These are phyloP conservation scores for Fraxinus sp. DNA, from an alignment of 305 asterid species.

Conservation along the genomic window DNA sequence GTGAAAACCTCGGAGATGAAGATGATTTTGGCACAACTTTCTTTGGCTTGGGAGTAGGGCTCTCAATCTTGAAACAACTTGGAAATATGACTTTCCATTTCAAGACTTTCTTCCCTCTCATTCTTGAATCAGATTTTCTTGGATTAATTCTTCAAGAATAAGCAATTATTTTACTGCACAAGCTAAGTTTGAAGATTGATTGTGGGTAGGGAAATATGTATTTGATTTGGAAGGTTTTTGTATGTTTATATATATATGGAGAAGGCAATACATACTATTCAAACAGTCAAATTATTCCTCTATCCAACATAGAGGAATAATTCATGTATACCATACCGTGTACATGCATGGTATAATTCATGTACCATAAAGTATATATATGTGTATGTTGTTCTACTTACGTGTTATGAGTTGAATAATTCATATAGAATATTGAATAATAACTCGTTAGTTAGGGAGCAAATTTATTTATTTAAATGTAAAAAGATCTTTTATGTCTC, in stretches of 20 bases:
- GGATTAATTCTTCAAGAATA: not conserved
- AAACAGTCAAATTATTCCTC: not conserved
- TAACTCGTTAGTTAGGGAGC: not conserved
- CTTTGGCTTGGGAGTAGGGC: not conserved
- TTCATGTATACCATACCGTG: not conserved
- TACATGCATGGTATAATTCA: not conserved
- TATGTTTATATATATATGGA: not conserved
- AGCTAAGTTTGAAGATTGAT: not conserved
- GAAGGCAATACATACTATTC: not conserved
- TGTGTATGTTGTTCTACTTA: not conserved
- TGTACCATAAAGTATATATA: not conserved
- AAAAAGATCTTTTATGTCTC: not conserved
- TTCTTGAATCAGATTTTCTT: not conserved
- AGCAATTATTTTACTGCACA: not conserved
- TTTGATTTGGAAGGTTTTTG: not conserved
- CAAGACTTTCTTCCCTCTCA: not conserved
- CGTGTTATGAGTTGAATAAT: not conserved
- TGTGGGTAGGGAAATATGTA: not conserved
- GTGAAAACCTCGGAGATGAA: not conserved
- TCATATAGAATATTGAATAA: not conserved
- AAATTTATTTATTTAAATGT: not conserved
- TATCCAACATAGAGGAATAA: not conserved
- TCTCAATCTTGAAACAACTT: slow-evolving; percentile 5
- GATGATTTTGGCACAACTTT: not conserved
- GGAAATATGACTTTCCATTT: not conserved